Evolutionary conservation across 192 early-diverging fungal species (phyloP), one percentile per base, ranked within the genome.

Genomic region (Funneliformis geosporum): DNA sequence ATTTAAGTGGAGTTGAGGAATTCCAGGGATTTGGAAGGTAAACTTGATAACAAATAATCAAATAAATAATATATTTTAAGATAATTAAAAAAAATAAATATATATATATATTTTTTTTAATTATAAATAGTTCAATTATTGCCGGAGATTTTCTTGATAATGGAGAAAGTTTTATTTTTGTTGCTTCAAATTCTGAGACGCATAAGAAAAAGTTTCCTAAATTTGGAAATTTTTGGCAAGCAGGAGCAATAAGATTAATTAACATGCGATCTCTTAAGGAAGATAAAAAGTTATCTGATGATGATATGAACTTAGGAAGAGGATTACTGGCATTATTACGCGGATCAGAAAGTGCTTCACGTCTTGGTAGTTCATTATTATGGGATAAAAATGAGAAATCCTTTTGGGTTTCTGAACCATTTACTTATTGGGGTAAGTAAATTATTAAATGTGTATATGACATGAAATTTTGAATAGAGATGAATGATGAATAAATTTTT

Each of bases 21-120:
- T 84, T 86, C 75, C 79, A 82, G 44, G 80, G 78, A 39, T 83
- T 83, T 55, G 85, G 85, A 70, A 86, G 80, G 81, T 84, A 82
- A 80, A 39, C n/a, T n/a, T n/a, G n/a, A 72, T 44, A n/a, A 21
- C 9, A 44, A 62, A n/a, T n/a, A n/a, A n/a, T n/a, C n/a, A n/a
- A n/a, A n/a, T n/a, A n/a, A n/a, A 8, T n/a, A 33, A 80, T 40
- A 61, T 21, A 25, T 25, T 23, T 33, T 43, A 69, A 40, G 42
- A 43, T 0, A 2, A n/a, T 6, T n/a, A 0, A 43, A n/a, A 8
- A 10, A 40, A 4, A 39, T 44, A 3, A n/a, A 16, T 18, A 55
- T 43, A 69, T 40, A 39, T 69, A 55, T 60, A 46, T 68, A 28
- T 39, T 80, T 10, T 40, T 79, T 33, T 79, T 73, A 21, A 43